Conservation (phyloP, 495 filamentous ascomycete species). For the Pyrenula massariospora region DNA sequence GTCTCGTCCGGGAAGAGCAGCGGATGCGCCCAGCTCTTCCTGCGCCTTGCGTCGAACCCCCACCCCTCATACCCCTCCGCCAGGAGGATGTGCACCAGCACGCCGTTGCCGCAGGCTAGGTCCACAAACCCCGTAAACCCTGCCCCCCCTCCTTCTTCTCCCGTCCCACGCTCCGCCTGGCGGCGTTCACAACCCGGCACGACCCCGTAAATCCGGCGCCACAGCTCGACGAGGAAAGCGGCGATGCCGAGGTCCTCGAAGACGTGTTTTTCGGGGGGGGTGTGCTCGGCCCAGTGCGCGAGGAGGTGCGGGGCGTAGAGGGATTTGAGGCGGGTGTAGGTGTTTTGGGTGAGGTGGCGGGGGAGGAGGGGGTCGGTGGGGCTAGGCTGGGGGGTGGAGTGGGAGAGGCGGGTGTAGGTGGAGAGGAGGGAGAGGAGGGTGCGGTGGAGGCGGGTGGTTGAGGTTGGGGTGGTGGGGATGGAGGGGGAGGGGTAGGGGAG, state of each 20-base stretch:
- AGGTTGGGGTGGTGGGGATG: conserved; percentile 18
- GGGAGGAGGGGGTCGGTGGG: conserved; percentile 55
- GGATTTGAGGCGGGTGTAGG: conserved; percentile 67
- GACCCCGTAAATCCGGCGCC: conserved; percentile 67
- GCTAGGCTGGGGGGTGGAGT: conserved; percentile 38
- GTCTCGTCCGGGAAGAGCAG: conserved; percentile 45
- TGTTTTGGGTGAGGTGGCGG: conserved; percentile 63
- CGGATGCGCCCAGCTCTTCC: conserved; percentile 61
- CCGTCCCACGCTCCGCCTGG: conserved; percentile 5
- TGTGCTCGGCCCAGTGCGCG: conserved; percentile 66
- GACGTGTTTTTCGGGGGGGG: conserved; percentile 83
- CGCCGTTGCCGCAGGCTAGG: conserved; percentile 88
- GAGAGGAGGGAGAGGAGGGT: conserved; percentile 60
- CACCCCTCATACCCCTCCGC: conserved; percentile 75
- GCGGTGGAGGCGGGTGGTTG: conserved; percentile 45
- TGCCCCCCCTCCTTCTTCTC: not conserved
- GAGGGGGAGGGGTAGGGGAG: conserved; percentile 14
- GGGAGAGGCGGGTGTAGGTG: conserved; percentile 66
- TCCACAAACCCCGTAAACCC: conserved; percentile 86
- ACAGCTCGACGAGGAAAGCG: conserved; percentile 87
- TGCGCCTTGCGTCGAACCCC: conserved; percentile 77
- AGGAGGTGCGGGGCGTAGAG: conserved; percentile 60
- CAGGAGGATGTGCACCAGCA: conserved; percentile 76
- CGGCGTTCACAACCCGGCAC: conserved; percentile 11
- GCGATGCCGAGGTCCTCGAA: conserved; percentile 92